Evolutionary conservation across 1,284 basidiomycete genomes (phyloP).

Genomic region (Pseudozyma sp.): DNA sequence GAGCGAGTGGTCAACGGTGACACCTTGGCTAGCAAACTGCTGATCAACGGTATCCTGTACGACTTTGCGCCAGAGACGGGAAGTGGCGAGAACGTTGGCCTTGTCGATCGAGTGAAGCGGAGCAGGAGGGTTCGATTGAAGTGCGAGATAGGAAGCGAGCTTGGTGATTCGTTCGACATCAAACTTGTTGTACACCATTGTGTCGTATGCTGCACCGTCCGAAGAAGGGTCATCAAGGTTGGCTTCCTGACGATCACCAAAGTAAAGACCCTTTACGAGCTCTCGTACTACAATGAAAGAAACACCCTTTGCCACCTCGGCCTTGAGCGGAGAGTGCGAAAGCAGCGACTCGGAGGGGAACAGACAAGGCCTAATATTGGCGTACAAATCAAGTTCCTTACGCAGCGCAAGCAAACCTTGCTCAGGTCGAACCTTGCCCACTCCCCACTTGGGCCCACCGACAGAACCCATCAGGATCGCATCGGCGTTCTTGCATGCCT

Average conservation of each 20-base stretch:
- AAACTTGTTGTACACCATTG: conserved; percentile 88
- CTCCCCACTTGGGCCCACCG: conserved; percentile 98
- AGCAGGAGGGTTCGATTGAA: conserved; percentile 83
- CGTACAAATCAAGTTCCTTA: conserved; percentile 93
- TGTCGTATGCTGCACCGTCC: conserved; percentile 66
- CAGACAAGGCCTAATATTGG: conserved; percentile 96
- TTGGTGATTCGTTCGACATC: conserved; percentile 96
- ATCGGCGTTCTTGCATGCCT: conserved; percentile 70
- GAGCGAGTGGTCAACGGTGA: conserved; percentile 75
- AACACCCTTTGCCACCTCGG: conserved; percentile 84
- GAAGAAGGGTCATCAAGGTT: conserved; percentile 70
- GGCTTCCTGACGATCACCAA: conserved; percentile 85
- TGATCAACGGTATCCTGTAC: conserved; percentile 65
- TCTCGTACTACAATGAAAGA: conserved; percentile 95
- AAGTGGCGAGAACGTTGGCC: conserved; percentile 96
- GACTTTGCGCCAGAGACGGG: conserved; percentile 87
- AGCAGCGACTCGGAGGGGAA: conserved; percentile 93
- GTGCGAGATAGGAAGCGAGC: conserved; percentile 92
- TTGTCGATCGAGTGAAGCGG: conserved; percentile 96
- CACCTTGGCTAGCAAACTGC: conserved; percentile 57
- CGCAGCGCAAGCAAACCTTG: conserved; percentile 90
- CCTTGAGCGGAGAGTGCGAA: conserved; percentile 90
- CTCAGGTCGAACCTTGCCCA: conserved; percentile 92
- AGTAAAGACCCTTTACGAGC: conserved; percentile 79
- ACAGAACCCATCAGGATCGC: conserved; percentile 75